Evolutionary conservation across 2,329 filamentous ascomycete species (phyloP).

Genomic region (Fusarium hostae): DNA sequence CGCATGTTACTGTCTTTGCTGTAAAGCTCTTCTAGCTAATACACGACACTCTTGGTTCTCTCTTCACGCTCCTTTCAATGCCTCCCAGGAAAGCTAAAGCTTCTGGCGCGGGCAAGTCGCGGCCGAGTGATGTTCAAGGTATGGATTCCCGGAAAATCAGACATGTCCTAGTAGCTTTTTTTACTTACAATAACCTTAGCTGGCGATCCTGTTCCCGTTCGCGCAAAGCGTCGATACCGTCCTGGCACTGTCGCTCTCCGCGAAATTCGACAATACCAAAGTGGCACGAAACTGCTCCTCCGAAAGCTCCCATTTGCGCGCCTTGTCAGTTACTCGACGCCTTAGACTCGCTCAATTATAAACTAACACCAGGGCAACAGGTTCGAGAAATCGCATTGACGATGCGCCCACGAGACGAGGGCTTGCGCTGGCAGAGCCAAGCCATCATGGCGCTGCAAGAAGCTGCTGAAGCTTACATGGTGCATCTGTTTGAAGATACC

Average conservation of each 20-base stretch:
- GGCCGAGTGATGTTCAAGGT: constrained; percentile 58
- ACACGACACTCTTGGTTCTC: neutral
- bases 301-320: constrained; percentile 83
- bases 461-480: constrained; percentile 93
- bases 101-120: constrained; percentile 42
- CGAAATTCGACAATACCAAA: constrained; percentile 93
- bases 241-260: constrained; percentile 88
- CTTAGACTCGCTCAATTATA: constrained; percentile 1
- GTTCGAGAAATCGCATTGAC: constrained; percentile 76
- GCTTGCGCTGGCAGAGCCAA: constrained; percentile 95
- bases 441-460: constrained; percentile 94
- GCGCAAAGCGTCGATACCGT: constrained; percentile 72
- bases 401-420: constrained; percentile 70
- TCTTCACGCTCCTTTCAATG: constrained; percentile 36
- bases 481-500: constrained; percentile 85
- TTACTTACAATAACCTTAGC: constrained; percentile 59
- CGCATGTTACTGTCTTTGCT: constrained; percentile 7
- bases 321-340: constrained; percentile 61
- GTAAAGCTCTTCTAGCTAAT: constrained; percentile 8
- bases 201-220: constrained; percentile 76
- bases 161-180: neutral
- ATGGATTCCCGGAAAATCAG: neutral
- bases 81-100: constrained; percentile 32
- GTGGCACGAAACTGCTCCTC: constrained; percentile 86
- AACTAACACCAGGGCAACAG: constrained; percentile 32